Evolutionary conservation across 441 rosid genomes (phyloP).

Genomic region (Mallotus repandus): DNA sequence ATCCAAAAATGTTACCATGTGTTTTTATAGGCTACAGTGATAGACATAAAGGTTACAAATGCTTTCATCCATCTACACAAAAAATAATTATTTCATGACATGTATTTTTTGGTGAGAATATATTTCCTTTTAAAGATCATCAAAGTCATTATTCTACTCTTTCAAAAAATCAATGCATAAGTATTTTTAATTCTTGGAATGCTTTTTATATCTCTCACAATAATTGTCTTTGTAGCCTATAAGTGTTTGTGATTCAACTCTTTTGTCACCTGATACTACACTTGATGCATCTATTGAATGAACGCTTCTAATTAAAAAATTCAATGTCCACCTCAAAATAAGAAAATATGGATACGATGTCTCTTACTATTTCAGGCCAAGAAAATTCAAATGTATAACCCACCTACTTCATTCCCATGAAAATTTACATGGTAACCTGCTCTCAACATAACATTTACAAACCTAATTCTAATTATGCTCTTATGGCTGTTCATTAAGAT

Average conservation of each 20-base stretch:
- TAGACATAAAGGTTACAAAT: no score
- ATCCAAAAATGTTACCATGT: no score
- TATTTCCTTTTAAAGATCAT: not conserved
- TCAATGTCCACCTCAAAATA: not conserved
- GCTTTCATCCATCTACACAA: not conserved
- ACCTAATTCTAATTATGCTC: not conserved
- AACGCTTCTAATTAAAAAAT: not conserved
- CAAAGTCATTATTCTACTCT: no score
- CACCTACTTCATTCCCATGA: no score
- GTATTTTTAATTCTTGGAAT: not conserved
- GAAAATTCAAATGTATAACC: not conserved
- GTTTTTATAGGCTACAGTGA: no score
- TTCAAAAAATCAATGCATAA: not conserved
- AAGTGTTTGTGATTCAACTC: not conserved
- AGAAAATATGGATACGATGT: no score
- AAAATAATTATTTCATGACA: not conserved
- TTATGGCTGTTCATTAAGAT: not conserved
- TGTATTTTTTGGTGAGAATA: not conserved
- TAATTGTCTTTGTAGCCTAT: no score
- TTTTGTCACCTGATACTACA: not conserved
- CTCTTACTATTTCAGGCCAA: fast-evolving
- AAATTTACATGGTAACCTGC: no score
- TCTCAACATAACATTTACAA: not conserved
- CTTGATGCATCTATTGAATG: not conserved
- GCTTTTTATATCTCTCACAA: not conserved